Evolutionary conservation across 306 rosid species (phyloP), one percentile per base, ranked within the genome.

Genomic region (Styphnolobium japonicum): DNA sequence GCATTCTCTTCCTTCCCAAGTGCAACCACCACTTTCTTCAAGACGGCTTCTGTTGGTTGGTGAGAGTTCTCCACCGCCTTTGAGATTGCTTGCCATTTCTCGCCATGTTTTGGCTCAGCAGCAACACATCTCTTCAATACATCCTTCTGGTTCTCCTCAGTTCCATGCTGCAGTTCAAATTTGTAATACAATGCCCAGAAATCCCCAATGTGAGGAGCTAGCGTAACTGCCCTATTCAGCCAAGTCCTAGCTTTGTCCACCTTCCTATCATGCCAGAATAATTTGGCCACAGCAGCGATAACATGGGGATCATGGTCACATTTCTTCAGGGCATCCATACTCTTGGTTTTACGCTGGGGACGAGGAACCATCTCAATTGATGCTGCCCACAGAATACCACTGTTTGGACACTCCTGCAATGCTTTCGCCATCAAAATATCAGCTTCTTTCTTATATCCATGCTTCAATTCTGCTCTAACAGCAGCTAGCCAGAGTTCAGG

Each of bases 401-500:
- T 94, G 67, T 86, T 92, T 61, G 97, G 92, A 78, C 94, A 92
- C 84, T 92, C 97, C 76, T 92, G 97, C 80, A 94, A 80, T 63
- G 97, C 98, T 80, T 92, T 94, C 21, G 97, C 98, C 97, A 94
- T 94, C 91, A 94, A 80, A 65, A 85, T 89, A 81, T 92, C 98
- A 82, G 97, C 80, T 89, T 94, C 98, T 80, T 85, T 92, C 92
- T 85, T 92, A 67, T 87, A 84, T 10, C 96, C 98, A 68, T 90
- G 96, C 86, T 88, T 92, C 81, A 87, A 31, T 73, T 92, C 98
- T 16, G 92, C 90, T 83, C 96, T 89, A 75, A 92, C 89, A 27
- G 98, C 98, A 80, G 97, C 89, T n/a, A 94, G 88, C 98, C 98
- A 94, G 68, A 94, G 91, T 61, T 92, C 94, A 33, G 98, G 97